Base-by-base conservation (phyloP, 768 basidiomycete genomes). In the Phylloporus sp. region DNA sequence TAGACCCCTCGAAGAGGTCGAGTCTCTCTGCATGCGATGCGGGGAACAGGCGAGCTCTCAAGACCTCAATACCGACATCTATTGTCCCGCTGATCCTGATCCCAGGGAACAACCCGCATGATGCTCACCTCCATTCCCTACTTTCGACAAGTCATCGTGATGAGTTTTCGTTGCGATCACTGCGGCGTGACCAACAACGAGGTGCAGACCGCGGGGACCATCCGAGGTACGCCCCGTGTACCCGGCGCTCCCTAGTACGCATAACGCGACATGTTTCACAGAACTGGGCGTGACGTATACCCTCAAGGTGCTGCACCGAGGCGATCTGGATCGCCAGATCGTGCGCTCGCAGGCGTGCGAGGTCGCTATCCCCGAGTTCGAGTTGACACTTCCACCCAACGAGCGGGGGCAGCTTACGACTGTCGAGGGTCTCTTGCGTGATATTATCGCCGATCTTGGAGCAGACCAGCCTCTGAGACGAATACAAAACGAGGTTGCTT, bases 111-210 rank as follows among this genome's bases (percentile, higher is more conserved):
- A 12, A 99, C 97, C 1, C 76, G 93, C 38, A 71, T 99, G 60
- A 80, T 99, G 60, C 75, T 99, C 44, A 97, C 95, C 0, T 84
- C 85, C 3, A 99, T 99, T 44, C 97, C 97, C 0, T 98, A 85
- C 75, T 98, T 98, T 76, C 77, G 82, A 40, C 91, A 99, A 68
- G 85, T 98, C 46, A 89, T 99, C 57, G 82, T 98, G 54, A 93
- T 95, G 84, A 95, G 92, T 34, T 99, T 99, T 75, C 80, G 87
- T 50, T 99, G 97, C 66, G 91, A 95, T 51, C 85, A 93, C 62
- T 99, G 97, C 61, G 94, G 93, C 9, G 71, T 77, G 57, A 68
- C 77, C 35, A 98, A 99, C 70, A 99, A 95, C 67, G 95, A 98
- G 71, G 86, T 95, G 40, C 93, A 97, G 62, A 82, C 90, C 8